Evolutionary conservation across 768 basidiomycete genomes (phyloP), one percentile per base, ranked within the genome.

Genomic region (Harrya chromipes): DNA sequence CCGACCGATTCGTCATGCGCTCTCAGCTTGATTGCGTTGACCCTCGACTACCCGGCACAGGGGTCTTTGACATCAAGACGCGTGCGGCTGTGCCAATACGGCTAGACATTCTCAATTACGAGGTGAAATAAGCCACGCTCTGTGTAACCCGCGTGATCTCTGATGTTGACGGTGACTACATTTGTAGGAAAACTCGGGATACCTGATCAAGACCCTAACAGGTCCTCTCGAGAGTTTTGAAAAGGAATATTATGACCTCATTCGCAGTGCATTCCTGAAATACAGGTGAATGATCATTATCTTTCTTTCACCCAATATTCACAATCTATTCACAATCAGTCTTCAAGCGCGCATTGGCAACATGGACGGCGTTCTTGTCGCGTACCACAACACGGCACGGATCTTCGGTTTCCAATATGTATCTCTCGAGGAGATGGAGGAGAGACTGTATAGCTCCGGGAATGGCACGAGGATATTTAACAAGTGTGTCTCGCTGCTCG

Each of bases 21-120:
- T 95, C 94, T 0, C 95, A 99, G 65, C 78, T 99, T 6, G 95
- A 99, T 62, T 92, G 94, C 57, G 71, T 82, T 1, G 90, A 97
- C 60, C 57, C 69, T 12, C 78, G 88, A 37, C 71, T 98, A 26
- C 94, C 94, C 4, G 94, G 93, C 1, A 85, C 84, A 0, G 93
- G 92, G 24, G 84, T 94, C 1, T 99, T 99, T 58, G 95, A 99
- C 64, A 84, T 98, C 70, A 99, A 99, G 69, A 97, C 95, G 0
- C 81, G 95, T 40, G 94, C 93, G 0, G 87, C 84, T 27, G 67
- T 91, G 21, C 82, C 90, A 0, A 84, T 97, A 40, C 83, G 95
- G 2, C 72, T 89, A 63, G 95, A 98, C 64, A 70, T 87, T 11
- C 72, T 92, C 46, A 97, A 98, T 65, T 88, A 81, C 57, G 78